Evolutionary conservation across 768 basidiomycete species (phyloP).

Genomic region (Psilocybe cubensis): DNA sequence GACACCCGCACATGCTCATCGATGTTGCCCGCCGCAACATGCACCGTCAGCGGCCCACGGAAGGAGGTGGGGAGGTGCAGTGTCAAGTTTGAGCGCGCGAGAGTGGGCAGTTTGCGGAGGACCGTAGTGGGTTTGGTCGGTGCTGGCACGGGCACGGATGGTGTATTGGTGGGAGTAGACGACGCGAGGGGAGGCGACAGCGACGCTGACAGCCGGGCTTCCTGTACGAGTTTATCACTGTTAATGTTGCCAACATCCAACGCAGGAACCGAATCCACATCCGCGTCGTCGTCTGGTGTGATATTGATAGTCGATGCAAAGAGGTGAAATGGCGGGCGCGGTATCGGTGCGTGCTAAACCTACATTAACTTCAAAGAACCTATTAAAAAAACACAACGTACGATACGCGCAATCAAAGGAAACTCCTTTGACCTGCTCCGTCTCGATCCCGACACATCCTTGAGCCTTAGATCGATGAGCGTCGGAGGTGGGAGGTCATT

Average conservation of each 20-base stretch:
- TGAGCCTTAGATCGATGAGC: constrained; percentile 33
- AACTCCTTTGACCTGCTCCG: constrained; percentile 24
- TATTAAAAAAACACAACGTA: constrained; percentile 23
- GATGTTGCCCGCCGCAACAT: constrained; percentile 39
- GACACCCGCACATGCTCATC: constrained; percentile 40
- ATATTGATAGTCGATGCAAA: constrained; percentile 28
- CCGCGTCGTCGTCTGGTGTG: constrained; percentile 25
- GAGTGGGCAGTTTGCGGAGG: constrained; percentile 2
- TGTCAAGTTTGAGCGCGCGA: constrained; percentile 19
- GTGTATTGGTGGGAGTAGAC: background rate
- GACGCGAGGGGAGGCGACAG: background rate
- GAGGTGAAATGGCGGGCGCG: constrained; percentile 39
- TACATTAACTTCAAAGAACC: background rate
- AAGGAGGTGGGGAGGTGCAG: constrained; percentile 47
- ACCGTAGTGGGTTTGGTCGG: background rate
- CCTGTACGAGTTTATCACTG: background rate
- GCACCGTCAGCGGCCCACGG: constrained; percentile 41
- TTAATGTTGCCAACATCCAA: background rate
- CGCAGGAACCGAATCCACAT: constrained; percentile 9
- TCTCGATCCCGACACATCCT: constrained; percentile 16
- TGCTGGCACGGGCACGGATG: too few relatives aligned
- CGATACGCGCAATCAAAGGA: constrained; percentile 42
- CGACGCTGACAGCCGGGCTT: background rate
- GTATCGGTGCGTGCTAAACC: constrained; percentile 37
- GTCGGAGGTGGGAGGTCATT: constrained; percentile 20